Conservation (phyloP, 805 yeast genomes). For the Hanseniaspora meyeri region DNA sequence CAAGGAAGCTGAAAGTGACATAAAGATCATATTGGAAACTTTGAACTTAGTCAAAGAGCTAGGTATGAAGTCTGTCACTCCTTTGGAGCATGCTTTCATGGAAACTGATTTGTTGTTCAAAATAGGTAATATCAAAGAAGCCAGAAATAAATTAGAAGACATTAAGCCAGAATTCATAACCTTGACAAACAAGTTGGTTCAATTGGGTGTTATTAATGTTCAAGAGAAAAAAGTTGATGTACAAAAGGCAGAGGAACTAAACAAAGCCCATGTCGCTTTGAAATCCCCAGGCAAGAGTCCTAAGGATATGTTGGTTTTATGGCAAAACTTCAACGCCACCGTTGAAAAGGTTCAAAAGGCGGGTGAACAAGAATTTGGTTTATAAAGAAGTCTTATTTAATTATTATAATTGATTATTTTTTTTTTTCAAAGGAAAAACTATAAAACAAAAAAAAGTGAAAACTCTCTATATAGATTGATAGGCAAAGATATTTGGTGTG, state of each 20-base stretch:
- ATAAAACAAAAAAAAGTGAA: too few relatives aligned
- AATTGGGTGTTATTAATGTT: conserved; percentile 2
- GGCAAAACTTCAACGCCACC: neutral
- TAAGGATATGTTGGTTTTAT: neutral
- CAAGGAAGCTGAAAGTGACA: conserved; percentile 1
- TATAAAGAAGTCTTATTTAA: neutral
- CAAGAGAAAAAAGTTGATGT: conserved; percentile 2
- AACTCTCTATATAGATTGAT: neutral
- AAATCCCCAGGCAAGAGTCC: neutral
- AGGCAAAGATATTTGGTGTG: neutral
- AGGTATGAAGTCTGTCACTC: conserved; percentile 1
- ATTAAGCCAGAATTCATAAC: neutral
- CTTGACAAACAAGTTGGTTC: neutral
- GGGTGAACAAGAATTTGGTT: conserved; percentile 2
- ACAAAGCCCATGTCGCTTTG: neutral
- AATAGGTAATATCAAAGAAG: neutral
- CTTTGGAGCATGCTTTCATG: conserved; percentile 7
- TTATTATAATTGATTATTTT: neutral
- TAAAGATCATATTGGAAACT: neutral
- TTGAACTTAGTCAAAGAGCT: conserved; percentile 1
- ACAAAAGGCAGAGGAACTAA: neutral
- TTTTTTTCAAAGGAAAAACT: too few relatives aligned
- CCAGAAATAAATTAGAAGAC: conserved; percentile 1
- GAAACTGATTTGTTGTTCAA: conserved; percentile 6
- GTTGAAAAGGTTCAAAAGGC: neutral